Evolutionary conservation across 106 monocot species (phyloP).

Genomic region (Dendrobium nobile): DNA sequence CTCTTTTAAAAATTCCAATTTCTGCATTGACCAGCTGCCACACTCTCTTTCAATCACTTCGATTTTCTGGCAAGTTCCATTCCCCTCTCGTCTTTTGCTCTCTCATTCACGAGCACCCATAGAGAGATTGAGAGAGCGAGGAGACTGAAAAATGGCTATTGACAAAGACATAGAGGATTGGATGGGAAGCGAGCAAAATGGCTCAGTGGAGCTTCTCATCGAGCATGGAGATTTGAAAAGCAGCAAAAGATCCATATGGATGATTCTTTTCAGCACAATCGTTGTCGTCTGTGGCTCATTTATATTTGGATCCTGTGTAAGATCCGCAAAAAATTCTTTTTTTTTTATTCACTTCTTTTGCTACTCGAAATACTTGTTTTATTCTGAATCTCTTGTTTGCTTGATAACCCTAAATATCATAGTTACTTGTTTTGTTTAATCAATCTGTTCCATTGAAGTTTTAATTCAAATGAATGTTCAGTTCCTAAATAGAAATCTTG

Average conservation of each 20-base stretch:
- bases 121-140: not conserved
- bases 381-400: not conserved
- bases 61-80: not conserved
- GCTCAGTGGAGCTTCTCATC: constrained; percentile 3
- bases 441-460: too few species aligned
- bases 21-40: not conserved
- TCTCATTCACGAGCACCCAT: not conserved
- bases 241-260: constrained; percentile 4
- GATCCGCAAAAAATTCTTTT: not conserved
- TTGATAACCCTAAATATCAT: too few species aligned
- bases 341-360: too few species aligned
- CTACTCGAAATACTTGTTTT: not conserved
- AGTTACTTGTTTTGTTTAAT: too few species aligned
- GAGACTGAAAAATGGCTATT: not conserved
- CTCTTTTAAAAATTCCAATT: not conserved
- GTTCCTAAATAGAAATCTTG: too few species aligned
- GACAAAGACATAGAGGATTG: not conserved
- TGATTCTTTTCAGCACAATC: constrained; percentile 5
- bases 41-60: not conserved
- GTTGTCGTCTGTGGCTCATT: constrained; percentile 8
- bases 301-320: constrained; percentile 10
- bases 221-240: not conserved
- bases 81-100: not conserved
- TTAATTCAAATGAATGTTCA: too few species aligned
- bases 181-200: not conserved